These are phyloP conservation scores for Colletotrichum tanaceti DNA, from an alignment of 2,329 filamentous ascomycete species.

Conservation along the genomic window DNA sequence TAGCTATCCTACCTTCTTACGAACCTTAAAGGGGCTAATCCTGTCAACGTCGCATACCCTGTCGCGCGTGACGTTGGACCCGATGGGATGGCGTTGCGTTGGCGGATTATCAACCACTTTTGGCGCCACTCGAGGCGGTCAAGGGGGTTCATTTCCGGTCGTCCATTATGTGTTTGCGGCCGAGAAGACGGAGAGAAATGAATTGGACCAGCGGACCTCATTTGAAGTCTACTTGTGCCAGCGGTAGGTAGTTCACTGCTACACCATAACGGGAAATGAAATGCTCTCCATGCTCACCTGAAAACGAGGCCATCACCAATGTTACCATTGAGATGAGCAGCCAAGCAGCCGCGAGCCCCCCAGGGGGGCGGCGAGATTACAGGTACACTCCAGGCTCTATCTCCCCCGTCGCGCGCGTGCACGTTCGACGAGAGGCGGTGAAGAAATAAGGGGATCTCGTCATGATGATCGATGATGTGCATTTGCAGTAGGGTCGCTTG, in stretches of 20 bases:
- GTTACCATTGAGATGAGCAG: neutral
- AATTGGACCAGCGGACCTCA: neutral
- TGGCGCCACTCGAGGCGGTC: slow-evolving; percentile 16
- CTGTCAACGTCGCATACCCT: slow-evolving; percentile 36
- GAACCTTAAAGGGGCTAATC: too few species aligned
- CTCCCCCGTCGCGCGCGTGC: neutral
- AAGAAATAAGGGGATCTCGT: slow-evolving; percentile 21
- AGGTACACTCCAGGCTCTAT: neutral
- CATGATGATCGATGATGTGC: slow-evolving; percentile 30
- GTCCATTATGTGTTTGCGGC: slow-evolving; percentile 17
- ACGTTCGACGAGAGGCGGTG: slow-evolving; percentile 36
- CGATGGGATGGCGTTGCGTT: neutral
- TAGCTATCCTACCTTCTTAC: too few species aligned
- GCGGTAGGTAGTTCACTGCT: slow-evolving; percentile 1
- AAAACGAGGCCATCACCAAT: slow-evolving; percentile 13
- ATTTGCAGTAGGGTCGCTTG: slow-evolving; percentile 10
- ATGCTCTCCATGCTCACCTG: neutral
- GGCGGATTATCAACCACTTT: slow-evolving; percentile 9
- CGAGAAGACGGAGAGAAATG: slow-evolving; percentile 16
- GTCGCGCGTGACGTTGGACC: neutral
- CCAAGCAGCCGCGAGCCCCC: neutral
- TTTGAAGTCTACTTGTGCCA: neutral
- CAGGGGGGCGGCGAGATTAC: neutral
- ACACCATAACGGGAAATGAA: slow-evolving; percentile 27
- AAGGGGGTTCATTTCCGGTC: slow-evolving; percentile 22